Evolutionary conservation across 2,329 filamentous ascomycete species (phyloP), one percentile per base, ranked within the genome.

Genomic region (Trichoderma koningii): DNA sequence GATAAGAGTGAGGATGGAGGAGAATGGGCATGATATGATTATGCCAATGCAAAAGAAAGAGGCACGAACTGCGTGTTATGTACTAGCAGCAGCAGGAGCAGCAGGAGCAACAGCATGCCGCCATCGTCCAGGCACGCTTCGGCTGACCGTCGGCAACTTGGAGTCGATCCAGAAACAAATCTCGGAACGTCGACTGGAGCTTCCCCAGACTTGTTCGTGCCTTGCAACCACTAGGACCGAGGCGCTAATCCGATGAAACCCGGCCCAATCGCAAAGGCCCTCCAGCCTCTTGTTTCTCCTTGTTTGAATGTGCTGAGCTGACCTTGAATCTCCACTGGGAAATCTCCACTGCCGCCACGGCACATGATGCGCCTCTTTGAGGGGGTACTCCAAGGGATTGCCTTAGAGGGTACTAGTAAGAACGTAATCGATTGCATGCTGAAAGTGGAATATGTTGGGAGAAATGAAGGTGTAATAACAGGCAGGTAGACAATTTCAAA

Each of bases 241-340:
- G 51, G 64, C 51, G 44, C 59, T 71, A 71, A 74, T 73, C 72
- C 71, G 72, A 72, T 65, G 70, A 57, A 72, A 73, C 68, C 72
- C 72, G 72, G n/a, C 42, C 42, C 19, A 38, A 38, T 38, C 34
- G 34, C 34, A 38, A 14, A 38, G 3, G 34, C 34, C 12, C 34
- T 38, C 34, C 34, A 38, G 34, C 34, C 10, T 38, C 34, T 38
- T 38, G 34, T 38, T 38, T 19, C 28, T 14, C 41, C 23, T 34
- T 47, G 21, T 57, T 48, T 47, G 57, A 62, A 48, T 21, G 57
- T 52, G 52, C 62, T 42, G 52, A 52, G 42, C 41, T 38, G 38
- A 52, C 34, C 51, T 12, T 7, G 17, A n/a, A 61, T 23, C 47
- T 44, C 59, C 59, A 42, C 44, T 19, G 23, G 26, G 17, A 21